Base-by-base conservation (phyloP, 805 yeast genomes). In the Barnettozyma siamensis region DNA sequence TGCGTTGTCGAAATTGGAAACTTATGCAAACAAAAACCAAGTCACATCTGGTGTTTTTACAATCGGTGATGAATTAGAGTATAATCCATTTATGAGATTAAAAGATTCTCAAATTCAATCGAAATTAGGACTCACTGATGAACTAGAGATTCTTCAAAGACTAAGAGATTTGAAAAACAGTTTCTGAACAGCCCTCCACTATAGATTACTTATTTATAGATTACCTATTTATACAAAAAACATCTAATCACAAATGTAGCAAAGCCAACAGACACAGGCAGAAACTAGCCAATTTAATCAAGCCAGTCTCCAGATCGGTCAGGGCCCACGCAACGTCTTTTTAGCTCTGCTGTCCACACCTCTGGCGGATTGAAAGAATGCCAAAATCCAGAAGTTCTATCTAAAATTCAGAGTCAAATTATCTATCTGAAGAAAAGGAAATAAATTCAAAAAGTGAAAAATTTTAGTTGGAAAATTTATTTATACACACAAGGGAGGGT, bases 11-110 rank as follows among this genome's bases (percentile, higher is more conserved):
- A 59, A 61, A 16, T 69, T 91, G 48, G 80, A 73, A 35, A 50
- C 66, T 18, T 86, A 65, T 49, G 68, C 76, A 33, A 42, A 63
- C 7, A 54, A 58, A 1, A 69, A 85, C 60, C 95, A 87, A 53
- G 64, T 72, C 34, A 81, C 95, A n/a, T 81, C 97, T 0, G 99
- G 99, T 1, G 59, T 57, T 27, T 89, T 87, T 65, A 88, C 97
- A 4, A 74, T 93, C 43, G 76, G 72, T 6, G 96, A 93, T 58
- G 99, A 93, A 62, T 67, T 78, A 46, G 60, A 67, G 36, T 83
- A 78, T 65, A 93, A 93, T 61, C 99, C 99, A 20, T 93, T 93
- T 66, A 80, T 91, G 88, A 77, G 86, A 56, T 64, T 84, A 13
- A 59, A 64, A 27, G 95, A 89, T 54, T 76, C 80, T 0, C 65